These are phyloP conservation scores for Chytridium lagenaria DNA, from an alignment of 371 early-diverging fungal genomes.

Conservation along the genomic window DNA sequence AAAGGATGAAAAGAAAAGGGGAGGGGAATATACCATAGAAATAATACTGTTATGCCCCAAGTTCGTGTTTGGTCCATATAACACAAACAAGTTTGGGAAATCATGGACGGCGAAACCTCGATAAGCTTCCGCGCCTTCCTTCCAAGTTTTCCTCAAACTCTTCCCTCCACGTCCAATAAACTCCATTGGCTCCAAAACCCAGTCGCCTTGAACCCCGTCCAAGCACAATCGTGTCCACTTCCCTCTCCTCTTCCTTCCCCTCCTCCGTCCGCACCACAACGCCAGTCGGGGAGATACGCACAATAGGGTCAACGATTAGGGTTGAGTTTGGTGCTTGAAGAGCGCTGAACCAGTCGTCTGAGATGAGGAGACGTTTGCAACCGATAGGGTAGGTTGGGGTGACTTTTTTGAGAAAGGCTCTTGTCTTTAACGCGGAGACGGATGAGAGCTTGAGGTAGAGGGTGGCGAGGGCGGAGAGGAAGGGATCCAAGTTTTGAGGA, in stretches of 20 bases:
- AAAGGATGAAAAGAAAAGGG: not conserved
- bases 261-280: conserved; percentile 24
- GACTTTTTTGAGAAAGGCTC: conserved; percentile 48
- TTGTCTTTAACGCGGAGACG: conserved; percentile 35
- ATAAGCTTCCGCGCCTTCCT: conserved; percentile 18
- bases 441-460: conserved; percentile 25
- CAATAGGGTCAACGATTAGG: conserved; percentile 48
- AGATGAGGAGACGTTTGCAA: conserved; percentile 63
- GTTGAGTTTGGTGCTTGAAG: conserved; percentile 55
- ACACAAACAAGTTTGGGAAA: conserved; percentile 22
- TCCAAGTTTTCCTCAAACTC: conserved; percentile 25
- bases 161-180: conserved; percentile 34
- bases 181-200: conserved; percentile 33
- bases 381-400: conserved; percentile 56
- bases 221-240: conserved; percentile 59
- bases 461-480: not conserved
- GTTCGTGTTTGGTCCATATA: conserved; percentile 23
- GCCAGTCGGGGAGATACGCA: conserved; percentile 44
- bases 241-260: conserved; percentile 47
- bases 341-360: conserved; percentile 56
- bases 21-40: not conserved
- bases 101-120: not conserved
- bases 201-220: conserved; percentile 64
- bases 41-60: conserved; percentile 23
- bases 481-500: not conserved